Conservation (phyloP, 1,284 basidiomycete species). For the Paramarasmius palmivorus region DNA sequence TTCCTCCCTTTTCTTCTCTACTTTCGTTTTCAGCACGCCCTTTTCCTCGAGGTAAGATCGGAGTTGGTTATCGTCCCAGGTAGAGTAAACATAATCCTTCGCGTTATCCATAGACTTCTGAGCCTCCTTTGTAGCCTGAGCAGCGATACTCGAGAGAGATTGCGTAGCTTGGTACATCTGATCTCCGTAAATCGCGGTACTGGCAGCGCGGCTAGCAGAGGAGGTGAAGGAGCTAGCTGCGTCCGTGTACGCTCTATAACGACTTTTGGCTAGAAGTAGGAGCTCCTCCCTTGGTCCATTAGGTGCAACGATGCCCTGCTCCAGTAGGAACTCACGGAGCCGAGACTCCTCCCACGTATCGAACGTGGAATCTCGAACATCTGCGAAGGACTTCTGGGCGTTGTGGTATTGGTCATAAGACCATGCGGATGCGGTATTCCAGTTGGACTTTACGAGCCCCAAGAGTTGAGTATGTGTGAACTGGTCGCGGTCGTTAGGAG, state of each 20-base stretch:
- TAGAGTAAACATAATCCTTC: conserved; percentile 86
- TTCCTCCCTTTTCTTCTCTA: conserved; percentile 63
- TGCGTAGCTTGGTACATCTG: conserved; percentile 48
- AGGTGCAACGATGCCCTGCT: conserved; percentile 84
- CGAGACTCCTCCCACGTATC: conserved; percentile 82
- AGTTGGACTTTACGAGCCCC: conserved; percentile 62
- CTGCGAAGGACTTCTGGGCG: conserved; percentile 69
- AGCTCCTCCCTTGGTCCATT: conserved; percentile 80
- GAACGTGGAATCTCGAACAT: conserved; percentile 56
- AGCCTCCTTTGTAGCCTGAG: conserved; percentile 61
- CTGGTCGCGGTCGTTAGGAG: conserved; percentile 39
- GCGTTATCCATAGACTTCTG: conserved; percentile 64
- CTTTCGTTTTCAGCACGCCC: conserved; percentile 68
- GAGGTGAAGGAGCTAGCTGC: conserved; percentile 55
- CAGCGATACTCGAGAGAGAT: conserved; percentile 38
- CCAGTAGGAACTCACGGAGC: conserved; percentile 81
- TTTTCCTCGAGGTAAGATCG: conserved; percentile 74
- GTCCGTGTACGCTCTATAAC: conserved; percentile 58
- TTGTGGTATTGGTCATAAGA: conserved; percentile 58
- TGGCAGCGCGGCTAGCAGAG: conserved; percentile 53
- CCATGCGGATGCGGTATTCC: conserved; percentile 58
- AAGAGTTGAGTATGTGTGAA: conserved; percentile 49
- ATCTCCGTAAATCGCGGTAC: conserved; percentile 61
- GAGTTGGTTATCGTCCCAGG: conserved; percentile 81
- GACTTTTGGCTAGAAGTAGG: conserved; percentile 72